Conservation (phyloP, 2,329 filamentous ascomycete species). For the Ophiocordyceps camponoti-floridani region DNA sequence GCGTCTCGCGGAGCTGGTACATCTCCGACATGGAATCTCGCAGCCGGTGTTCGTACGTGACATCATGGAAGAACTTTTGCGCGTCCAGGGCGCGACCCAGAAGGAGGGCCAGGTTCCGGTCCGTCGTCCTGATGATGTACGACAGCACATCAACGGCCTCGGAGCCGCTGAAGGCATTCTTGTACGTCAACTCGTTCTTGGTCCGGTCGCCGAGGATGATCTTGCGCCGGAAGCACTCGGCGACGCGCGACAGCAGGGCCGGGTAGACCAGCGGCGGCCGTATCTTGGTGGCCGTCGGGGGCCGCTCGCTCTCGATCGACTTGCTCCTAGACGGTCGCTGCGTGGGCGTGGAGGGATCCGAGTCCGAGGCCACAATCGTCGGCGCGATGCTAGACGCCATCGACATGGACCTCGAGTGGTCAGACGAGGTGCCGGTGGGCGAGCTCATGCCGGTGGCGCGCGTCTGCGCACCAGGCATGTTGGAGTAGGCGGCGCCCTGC, state of each 20-base stretch:
- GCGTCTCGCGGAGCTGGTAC: constrained; percentile 88
- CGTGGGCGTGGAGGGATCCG: constrained; percentile 27
- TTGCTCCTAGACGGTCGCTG: constrained; percentile 40
- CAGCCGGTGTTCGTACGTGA: constrained; percentile 89
- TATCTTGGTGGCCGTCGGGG: constrained; percentile 39
- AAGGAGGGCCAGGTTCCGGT: constrained; percentile 81
- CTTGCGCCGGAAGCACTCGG: constrained; percentile 78
- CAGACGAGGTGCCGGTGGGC: constrained; percentile 22
- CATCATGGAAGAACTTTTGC: constrained; percentile 98
- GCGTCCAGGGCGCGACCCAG: constrained; percentile 85
- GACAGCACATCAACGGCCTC: constrained; percentile 92
- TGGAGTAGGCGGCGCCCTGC: constrained; percentile 20
- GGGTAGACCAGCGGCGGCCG: constrained; percentile 81
- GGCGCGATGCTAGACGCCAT: constrained; percentile 74
- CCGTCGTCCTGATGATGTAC: constrained; percentile 93
- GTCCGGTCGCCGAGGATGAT: constrained; percentile 74
- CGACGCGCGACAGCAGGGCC: constrained; percentile 81
- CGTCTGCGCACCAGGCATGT: constrained; percentile 34
- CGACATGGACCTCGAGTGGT: constrained; percentile 58
- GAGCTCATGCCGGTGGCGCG: constrained; percentile 45
- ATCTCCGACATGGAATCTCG: constrained; percentile 89
- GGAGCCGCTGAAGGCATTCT: constrained; percentile 87
- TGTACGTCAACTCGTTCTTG: constrained; percentile 94
- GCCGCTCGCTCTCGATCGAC: constrained; percentile 35
- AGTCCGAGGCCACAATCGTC: constrained; percentile 49